These are phyloP conservation scores for Metschnikowia peoriensis DNA, from an alignment of 805 yeast genomes.

Conservation along the genomic window DNA sequence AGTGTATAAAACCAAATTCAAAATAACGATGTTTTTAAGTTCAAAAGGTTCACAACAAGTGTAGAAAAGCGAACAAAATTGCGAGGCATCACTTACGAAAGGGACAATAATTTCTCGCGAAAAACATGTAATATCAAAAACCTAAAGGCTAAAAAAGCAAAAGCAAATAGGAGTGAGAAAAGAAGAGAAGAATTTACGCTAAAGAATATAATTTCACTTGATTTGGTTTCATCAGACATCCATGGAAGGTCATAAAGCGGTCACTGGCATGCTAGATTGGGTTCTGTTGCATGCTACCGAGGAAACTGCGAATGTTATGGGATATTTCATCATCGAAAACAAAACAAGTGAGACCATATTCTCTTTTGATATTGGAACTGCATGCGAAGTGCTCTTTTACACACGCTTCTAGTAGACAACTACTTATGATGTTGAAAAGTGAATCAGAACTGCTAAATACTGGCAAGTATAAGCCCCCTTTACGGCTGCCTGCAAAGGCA, in stretches of 20 bases:
- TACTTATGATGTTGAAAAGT: conserved; percentile 14
- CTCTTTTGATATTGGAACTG: background rate
- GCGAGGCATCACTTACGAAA: too few relatives aligned
- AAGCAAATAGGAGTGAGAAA: background rate
- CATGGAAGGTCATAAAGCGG: conserved; percentile 87
- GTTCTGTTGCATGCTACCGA: conserved; percentile 88
- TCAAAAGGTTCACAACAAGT: background rate
- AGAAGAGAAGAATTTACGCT: background rate
- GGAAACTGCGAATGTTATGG: conserved; percentile 94
- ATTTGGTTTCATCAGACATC: conserved; percentile 68
- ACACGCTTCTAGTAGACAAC: conserved; percentile 29
- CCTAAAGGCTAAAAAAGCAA: background rate
- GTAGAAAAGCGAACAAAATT: background rate
- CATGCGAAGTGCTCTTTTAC: conserved; percentile 17
- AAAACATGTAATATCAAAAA: too few relatives aligned
- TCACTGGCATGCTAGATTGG: conserved; percentile 82
- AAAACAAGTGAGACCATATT: background rate
- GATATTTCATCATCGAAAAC: conserved; percentile 66
- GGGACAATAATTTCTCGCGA: background rate
- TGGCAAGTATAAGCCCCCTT: conserved; percentile 82
- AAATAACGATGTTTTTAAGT: background rate
- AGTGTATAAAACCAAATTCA: background rate
- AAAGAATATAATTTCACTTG: background rate
- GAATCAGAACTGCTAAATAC: conserved; percentile 68
- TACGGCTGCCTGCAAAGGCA: conserved; percentile 39